Evolutionary conservation across 2,329 filamentous ascomycete genomes (phyloP).

Genomic region (Colletotrichum sp.): DNA sequence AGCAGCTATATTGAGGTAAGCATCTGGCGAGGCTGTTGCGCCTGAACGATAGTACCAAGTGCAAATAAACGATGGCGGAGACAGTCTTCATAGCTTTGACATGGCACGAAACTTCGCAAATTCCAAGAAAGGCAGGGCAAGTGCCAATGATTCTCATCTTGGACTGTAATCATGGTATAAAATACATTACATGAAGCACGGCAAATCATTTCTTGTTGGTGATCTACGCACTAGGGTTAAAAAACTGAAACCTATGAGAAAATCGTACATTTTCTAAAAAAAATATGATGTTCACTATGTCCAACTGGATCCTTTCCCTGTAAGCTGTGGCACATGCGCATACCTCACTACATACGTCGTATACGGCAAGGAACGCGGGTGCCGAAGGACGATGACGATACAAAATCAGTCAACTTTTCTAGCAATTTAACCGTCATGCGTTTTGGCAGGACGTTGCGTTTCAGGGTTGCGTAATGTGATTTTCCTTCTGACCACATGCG

Average conservation of each 20-base stretch:
- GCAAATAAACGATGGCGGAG: neutral
- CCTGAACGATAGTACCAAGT: too few relatives aligned
- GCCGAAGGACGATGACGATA: accelerated
- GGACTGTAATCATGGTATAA: neutral
- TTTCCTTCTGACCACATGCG: neutral
- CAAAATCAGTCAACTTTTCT: neutral
- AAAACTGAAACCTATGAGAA: accelerated
- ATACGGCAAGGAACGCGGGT: neutral
- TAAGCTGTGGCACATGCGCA: neutral
- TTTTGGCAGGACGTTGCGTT: accelerated
- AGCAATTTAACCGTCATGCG: neutral
- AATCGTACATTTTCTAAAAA: neutral
- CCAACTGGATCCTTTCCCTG: too few relatives aligned
- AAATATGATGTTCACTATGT: neutral
- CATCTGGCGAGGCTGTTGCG: neutral
- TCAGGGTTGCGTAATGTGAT: neutral
- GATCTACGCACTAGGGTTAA: accelerated
- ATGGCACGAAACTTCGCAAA: neutral
- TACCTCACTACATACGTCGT: neutral
- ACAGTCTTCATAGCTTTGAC: neutral
- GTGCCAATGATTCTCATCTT: accelerated
- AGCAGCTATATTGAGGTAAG: neutral
- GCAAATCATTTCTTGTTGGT: accelerated
- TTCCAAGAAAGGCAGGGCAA: accelerated
- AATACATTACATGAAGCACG: neutral